These are phyloP conservation scores for Gossypium rotundifolium DNA, from an alignment of 345 rosid genomes.

Conservation along the genomic window DNA sequence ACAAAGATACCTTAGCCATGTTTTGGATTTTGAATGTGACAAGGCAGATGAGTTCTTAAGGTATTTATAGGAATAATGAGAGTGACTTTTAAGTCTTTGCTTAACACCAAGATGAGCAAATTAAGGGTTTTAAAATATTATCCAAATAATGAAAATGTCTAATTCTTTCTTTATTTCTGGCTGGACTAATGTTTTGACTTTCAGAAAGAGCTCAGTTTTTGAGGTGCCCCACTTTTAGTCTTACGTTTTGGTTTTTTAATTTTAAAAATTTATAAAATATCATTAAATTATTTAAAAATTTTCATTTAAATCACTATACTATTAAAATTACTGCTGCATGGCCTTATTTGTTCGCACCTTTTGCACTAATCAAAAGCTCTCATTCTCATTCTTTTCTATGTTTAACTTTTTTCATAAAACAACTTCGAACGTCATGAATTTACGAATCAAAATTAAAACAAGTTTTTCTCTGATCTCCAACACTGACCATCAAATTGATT, in stretches of 20 bases:
- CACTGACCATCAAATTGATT: too few relatives aligned
- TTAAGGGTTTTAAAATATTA: not conserved
- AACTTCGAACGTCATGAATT: too few relatives aligned
- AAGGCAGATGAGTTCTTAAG: not conserved
- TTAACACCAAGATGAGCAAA: constrained; percentile 1
- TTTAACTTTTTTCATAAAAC: too few relatives aligned
- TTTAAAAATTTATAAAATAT: too few relatives aligned
- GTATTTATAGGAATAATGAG: not conserved
- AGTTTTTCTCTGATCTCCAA: too few relatives aligned
- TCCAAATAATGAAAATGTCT: not conserved
- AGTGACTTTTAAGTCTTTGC: too few relatives aligned
- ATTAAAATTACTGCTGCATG: too few relatives aligned
- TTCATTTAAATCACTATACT: rapidly evolving
- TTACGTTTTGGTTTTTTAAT: too few relatives aligned
- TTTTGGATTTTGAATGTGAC: not conserved
- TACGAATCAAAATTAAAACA: rapidly evolving
- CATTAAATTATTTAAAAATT: too few relatives aligned
- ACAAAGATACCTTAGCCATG: constrained; percentile 10
- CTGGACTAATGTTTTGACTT: not conserved
- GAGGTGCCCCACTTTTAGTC: not conserved
- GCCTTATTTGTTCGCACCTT: too few relatives aligned
- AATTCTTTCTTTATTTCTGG: not conserved
- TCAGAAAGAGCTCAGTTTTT: not conserved
- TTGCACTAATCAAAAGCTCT: too few relatives aligned
- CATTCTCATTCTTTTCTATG: rapidly evolving